phyloP scores from a whole-genome alignment of 805 yeast genomes.

The Maudiozyma serrabonitensis region DNA sequence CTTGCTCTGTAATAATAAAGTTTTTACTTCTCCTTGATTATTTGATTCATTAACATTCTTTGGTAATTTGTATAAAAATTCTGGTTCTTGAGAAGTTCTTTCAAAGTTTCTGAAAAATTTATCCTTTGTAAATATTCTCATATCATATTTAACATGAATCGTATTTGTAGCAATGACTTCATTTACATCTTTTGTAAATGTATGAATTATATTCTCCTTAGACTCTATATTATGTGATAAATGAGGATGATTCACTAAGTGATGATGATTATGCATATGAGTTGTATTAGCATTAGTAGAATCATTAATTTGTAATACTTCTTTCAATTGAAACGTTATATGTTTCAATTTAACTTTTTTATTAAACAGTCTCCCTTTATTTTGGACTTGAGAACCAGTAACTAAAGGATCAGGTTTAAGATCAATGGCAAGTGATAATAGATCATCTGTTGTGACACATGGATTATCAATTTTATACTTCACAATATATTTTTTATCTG shows the following conservation, averaged over 20 bases:
- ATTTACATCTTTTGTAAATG: slow-evolving; percentile 17
- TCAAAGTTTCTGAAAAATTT: slow-evolving; percentile 23
- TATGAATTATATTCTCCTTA: slow-evolving; percentile 34
- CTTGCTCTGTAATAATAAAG: slow-evolving; percentile 26
- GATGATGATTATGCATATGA: background rate
- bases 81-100: slow-evolving; percentile 26
- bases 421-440: slow-evolving; percentile 31
- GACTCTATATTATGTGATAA: slow-evolving; percentile 21
- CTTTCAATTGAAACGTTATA: slow-evolving; percentile 41
- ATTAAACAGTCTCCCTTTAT: slow-evolving; percentile 13
- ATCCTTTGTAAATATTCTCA: slow-evolving; percentile 23
- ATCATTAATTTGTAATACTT: slow-evolving; percentile 44
- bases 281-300: slow-evolving; percentile 10
- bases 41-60: background rate
- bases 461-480: slow-evolving; percentile 40
- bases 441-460: slow-evolving; percentile 52
- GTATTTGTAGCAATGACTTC: slow-evolving; percentile 24
- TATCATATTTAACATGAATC: slow-evolving; percentile 16
- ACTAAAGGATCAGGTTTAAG: slow-evolving; percentile 33
- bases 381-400: slow-evolving; percentile 5
- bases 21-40: slow-evolving; percentile 5
- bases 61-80: slow-evolving; percentile 16
- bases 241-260: slow-evolving; percentile 15
- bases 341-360: slow-evolving; percentile 34
- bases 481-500: slow-evolving; percentile 40